Conservation (phyloP, 1,139 yeast genomes). For the Saccharomyces pastorianus region DNA sequence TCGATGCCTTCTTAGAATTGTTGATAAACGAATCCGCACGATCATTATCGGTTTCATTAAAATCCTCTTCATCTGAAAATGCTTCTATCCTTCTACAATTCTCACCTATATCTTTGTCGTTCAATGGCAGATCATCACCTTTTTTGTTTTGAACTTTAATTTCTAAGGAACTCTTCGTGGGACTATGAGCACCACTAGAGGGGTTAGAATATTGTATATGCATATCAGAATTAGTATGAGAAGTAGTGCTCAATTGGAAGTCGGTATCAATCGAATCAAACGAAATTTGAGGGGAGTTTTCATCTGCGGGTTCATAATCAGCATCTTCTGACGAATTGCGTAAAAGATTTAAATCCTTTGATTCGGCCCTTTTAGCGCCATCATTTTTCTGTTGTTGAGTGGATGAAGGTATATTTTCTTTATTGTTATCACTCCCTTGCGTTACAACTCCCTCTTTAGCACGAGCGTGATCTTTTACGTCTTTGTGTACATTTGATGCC, state of each 20-base stretch:
- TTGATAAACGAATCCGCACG: background rate
- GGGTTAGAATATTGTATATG: constrained; percentile 12
- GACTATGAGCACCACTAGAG: constrained; percentile 8
- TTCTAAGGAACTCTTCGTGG: constrained; percentile 17
- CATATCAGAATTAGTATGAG: constrained; percentile 10
- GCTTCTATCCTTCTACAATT: constrained; percentile 11
- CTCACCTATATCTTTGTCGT: constrained; percentile 5
- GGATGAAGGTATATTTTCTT: background rate
- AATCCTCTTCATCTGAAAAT: constrained; percentile 18
- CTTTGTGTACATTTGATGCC: background rate
- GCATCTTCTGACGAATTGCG: background rate
- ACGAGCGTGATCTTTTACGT: background rate
- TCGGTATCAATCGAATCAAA: constrained; percentile 12
- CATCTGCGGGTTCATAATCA: constrained; percentile 14
- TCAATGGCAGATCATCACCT: constrained; percentile 7
- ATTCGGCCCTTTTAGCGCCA: background rate
- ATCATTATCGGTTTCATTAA: background rate
- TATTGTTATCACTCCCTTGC: background rate
- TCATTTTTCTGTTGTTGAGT: background rate
- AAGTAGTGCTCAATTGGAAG: constrained; percentile 16
- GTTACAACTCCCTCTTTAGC: background rate
- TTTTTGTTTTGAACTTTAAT: constrained; percentile 18
- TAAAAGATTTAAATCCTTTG: background rate
- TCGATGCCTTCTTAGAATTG: background rate
- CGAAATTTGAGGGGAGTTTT: constrained; percentile 2